These are phyloP conservation scores for Daldinia caldariorum DNA, from an alignment of 495 filamentous ascomycete species.

Conservation along the genomic window DNA sequence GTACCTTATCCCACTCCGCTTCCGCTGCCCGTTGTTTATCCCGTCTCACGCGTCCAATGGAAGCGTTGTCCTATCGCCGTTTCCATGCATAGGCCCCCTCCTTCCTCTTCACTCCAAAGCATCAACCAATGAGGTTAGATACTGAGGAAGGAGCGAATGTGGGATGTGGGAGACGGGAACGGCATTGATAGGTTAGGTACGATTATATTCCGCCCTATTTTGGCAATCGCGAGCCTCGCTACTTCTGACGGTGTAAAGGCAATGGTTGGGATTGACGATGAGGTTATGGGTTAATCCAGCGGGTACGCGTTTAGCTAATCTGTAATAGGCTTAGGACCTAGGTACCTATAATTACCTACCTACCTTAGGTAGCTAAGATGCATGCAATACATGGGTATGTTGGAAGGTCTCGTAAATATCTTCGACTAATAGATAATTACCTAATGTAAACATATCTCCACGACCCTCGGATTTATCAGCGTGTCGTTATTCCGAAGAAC, in stretches of 20 bases:
- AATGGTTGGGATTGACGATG: not conserved
- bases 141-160: not conserved
- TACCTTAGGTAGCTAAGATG: not conserved
- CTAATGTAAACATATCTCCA: too few relatives aligned
- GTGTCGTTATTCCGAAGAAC: not conserved
- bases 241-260: not conserved
- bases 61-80: too few relatives aligned
- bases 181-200: not conserved
- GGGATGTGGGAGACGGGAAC: conserved; percentile 17
- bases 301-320: not conserved
- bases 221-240: not conserved
- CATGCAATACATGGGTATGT: not conserved
- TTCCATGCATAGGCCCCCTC: not conserved
- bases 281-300: not conserved
- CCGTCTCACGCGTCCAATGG: too few relatives aligned
- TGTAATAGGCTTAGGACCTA: not conserved
- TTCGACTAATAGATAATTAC: not conserved
- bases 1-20: too few relatives aligned
- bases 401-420: not conserved
- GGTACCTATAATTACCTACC: too few relatives aligned
- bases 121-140: conserved; percentile 11
- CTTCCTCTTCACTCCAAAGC: not conserved
- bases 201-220: not conserved
- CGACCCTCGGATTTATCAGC: not conserved
- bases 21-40: too few relatives aligned